Conservation (phyloP, 169 alveolate genomes). For the Plasmodium malariae region DNA sequence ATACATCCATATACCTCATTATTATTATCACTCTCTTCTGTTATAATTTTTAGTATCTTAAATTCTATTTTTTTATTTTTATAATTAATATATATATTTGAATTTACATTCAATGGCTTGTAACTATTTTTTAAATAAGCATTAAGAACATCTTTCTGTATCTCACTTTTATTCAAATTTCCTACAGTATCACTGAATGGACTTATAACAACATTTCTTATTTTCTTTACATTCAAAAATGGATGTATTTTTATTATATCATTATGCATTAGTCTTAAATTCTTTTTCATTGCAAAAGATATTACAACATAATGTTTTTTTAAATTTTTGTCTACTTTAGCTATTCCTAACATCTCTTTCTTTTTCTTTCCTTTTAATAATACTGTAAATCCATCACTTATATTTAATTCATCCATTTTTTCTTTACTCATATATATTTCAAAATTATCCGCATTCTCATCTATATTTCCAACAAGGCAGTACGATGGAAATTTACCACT, state of each 20-base stretch:
- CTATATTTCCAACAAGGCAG: slow-evolving; percentile 61
- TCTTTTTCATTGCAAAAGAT: slow-evolving; percentile 60
- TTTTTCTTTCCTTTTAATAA: slow-evolving; percentile 64
- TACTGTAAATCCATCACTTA: slow-evolving; percentile 35
- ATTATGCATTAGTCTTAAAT: slow-evolving; percentile 58
- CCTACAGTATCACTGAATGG: slow-evolving; percentile 57
- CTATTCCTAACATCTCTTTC: slow-evolving; percentile 45
- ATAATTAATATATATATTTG: slow-evolving; percentile 30
- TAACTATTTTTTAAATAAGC: slow-evolving; percentile 48
- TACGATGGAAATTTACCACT: slow-evolving; percentile 53
- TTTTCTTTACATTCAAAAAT: slow-evolving; percentile 6
- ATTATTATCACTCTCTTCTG: slow-evolving; percentile 56
- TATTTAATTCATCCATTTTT: slow-evolving; percentile 41
- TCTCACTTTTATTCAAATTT: slow-evolving; percentile 16
- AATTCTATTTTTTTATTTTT: slow-evolving; percentile 79
- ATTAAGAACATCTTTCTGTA: slow-evolving; percentile 29
- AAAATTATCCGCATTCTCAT: slow-evolving; percentile 47
- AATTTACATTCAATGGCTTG: slow-evolving; percentile 39
- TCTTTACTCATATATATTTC: slow-evolving; percentile 59
- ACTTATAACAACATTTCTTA: slow-evolving; percentile 32
- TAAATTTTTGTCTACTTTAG: slow-evolving; percentile 9
- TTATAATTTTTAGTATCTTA: slow-evolving; percentile 76
- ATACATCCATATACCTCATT: slow-evolving; percentile 61
- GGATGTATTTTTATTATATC: slow-evolving; percentile 57
- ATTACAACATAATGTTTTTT: slow-evolving; percentile 36